phyloP scores from a whole-genome alignment of 2,329 filamentous ascomycete species.

The Triangularia verruculosa region DNA sequence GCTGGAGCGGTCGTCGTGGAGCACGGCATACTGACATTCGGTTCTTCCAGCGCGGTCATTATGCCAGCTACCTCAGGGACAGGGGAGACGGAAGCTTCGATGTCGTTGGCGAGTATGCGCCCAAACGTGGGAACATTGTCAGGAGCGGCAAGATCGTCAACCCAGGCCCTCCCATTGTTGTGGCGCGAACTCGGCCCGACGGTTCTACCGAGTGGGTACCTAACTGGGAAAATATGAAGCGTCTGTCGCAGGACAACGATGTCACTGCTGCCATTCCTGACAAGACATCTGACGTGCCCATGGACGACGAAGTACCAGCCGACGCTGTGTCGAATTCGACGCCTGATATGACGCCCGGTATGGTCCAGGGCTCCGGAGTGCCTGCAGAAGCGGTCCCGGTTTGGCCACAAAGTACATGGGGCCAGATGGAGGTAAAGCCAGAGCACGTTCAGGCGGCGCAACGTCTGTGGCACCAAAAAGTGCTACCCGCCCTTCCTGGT shows the following conservation, averaged over 20 bases:
- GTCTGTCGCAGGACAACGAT: background rate
- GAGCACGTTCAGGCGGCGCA: background rate
- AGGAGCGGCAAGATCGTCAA: slow-evolving; percentile 16
- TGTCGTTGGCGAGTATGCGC: slow-evolving; percentile 12
- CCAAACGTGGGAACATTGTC: background rate
- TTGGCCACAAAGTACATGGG: background rate
- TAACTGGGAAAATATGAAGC: background rate
- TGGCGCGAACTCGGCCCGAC: slow-evolving; percentile 12
- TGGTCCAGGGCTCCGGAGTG: background rate
- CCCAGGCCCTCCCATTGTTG: slow-evolving; percentile 20
- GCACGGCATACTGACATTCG: background rate
- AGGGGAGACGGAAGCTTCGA: slow-evolving; percentile 26
- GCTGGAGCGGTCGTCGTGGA: background rate
- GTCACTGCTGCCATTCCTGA: background rate
- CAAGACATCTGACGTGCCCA: background rate
- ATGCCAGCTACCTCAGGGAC: slow-evolving; percentile 23
- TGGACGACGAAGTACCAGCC: background rate
- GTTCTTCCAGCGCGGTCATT: slow-evolving; percentile 20
- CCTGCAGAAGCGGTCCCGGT: background rate
- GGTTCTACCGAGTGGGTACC: background rate
- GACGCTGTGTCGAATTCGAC: background rate
- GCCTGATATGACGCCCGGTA: background rate
- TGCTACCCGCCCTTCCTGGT: background rate
- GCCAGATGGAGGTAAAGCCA: background rate
- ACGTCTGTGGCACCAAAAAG: background rate